Evolutionary conservation across 768 basidiomycete species (phyloP).

Genomic region (Kwoniella sp.): DNA sequence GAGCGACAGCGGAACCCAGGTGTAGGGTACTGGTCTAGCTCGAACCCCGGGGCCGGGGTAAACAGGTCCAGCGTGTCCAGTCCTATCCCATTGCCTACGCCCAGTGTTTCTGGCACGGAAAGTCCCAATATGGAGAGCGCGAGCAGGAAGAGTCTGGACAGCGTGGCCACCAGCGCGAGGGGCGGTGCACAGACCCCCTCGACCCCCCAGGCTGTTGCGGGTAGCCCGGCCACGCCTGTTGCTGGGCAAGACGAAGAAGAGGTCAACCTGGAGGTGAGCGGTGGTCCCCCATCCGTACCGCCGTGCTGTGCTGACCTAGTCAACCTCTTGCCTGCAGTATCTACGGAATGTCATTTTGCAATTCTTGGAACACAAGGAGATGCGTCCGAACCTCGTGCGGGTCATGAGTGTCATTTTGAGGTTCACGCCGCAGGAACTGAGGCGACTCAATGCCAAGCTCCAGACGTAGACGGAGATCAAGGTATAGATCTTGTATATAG

Average conservation of each 20-base stretch:
- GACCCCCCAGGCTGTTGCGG: neutral
- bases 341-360: constrained; percentile 92
- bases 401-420: constrained; percentile 87
- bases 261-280: constrained; percentile 69
- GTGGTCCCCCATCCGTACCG: no score
- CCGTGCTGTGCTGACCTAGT: neutral
- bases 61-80: constrained; percentile 8
- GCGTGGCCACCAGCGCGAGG: constrained; percentile 1
- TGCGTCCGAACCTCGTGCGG: constrained; percentile 90
- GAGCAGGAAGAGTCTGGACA: constrained; percentile 23
- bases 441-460: constrained; percentile 82
- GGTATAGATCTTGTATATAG: no score
- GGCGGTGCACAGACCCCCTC: neutral
- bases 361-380: constrained; percentile 96
- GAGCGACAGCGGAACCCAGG: constrained; percentile 90
- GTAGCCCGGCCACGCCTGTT: neutral
- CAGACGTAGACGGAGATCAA: constrained; percentile 9
- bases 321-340: constrained; percentile 54
- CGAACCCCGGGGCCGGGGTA: constrained; percentile 11
- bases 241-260: constrained; percentile 69
- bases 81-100: constrained; percentile 4
- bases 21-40: constrained; percentile 76
- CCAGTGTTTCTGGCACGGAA: constrained; percentile 1
- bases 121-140: constrained; percentile 16
- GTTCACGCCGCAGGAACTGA: constrained; percentile 92